A percentile compares a stretch with the other conserved stretches of the same genome.
phyloP scores from a whole-genome alignment of 2,329 filamentous ascomycete genomes.

The Claviceps citrina region DNA sequence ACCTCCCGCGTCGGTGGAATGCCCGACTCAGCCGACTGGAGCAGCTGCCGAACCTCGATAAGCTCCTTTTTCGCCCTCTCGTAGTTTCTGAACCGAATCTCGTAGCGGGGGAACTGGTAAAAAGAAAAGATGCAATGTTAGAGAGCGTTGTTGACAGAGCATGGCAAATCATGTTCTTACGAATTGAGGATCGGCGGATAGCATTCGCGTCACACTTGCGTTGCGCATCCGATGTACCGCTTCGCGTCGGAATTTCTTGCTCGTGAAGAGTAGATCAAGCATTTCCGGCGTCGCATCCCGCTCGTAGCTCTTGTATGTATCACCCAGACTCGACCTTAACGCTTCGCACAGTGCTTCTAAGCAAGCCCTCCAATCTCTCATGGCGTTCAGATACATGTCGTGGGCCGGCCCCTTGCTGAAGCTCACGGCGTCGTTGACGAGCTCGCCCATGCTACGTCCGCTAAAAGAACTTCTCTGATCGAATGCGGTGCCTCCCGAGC shows the following conservation, averaged over 20 bases:
- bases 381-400: constrained; percentile 22
- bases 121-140: not conserved
- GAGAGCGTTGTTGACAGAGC: not conserved
- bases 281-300: constrained; percentile 27
- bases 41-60: constrained; percentile 22
- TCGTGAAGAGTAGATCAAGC: constrained; percentile 27
- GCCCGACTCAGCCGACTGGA: constrained; percentile 26
- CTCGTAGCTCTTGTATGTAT: constrained; percentile 31
- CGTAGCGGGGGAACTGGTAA: constrained; percentile 27
- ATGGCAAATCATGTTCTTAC: constrained; percentile 12
- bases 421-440: constrained; percentile 13
- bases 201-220: constrained; percentile 25
- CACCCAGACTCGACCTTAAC: constrained; percentile 25
- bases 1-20: constrained; percentile 24
- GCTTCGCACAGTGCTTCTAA: constrained; percentile 27
- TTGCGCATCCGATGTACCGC: constrained; percentile 32
- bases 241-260: constrained; percentile 25
- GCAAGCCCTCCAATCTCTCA: constrained; percentile 30
- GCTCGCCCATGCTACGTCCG: constrained; percentile 20
- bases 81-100: constrained; percentile 32
- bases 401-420: constrained; percentile 10
- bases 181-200: constrained; percentile 29
- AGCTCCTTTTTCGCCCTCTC: constrained; percentile 29
- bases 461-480: constrained; percentile 25
- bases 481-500: constrained; percentile 13